These are phyloP conservation scores for Thuja plicata DNA, from an alignment of 83 land plant species.

Conservation along the genomic window DNA sequence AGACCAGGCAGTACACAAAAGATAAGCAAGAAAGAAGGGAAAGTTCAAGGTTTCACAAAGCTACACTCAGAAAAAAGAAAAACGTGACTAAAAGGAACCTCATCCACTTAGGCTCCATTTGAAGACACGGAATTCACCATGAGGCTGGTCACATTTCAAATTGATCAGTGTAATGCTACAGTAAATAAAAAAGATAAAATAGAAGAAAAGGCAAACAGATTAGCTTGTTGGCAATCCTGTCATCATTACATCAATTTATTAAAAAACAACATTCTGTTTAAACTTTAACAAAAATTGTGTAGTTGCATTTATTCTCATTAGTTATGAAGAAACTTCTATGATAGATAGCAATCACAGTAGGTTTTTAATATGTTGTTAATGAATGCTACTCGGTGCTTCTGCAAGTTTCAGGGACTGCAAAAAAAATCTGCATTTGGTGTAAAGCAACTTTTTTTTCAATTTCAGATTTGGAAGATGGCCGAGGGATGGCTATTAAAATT, in stretches of 20 bases:
- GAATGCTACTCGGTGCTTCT: neutral
- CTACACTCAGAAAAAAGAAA: too few species aligned
- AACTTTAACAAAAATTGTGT: neutral
- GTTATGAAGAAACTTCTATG: neutral
- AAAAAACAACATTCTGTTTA: neutral
- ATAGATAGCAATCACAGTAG: neutral
- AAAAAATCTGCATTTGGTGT: too few species aligned
- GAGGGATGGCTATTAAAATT: too few species aligned
- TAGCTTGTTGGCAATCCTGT: neutral
- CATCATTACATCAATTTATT: neutral
- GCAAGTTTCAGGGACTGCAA: too few species aligned
- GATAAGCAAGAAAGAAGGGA: too few species aligned
- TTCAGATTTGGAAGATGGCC: too few species aligned
- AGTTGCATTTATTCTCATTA: neutral
- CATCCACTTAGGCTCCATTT: too few species aligned
- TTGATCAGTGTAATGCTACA: neutral
- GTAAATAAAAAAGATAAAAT: neutral
- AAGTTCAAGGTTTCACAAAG: too few species aligned
- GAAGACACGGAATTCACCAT: too few species aligned
- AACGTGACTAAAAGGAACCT: too few species aligned
- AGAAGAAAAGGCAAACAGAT: constrained; percentile 1
- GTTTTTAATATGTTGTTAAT: neutral
- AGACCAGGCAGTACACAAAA: too few species aligned
- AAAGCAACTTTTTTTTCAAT: too few species aligned
- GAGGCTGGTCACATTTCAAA: neutral